A percentile compares a stretch with the other conserved stretches of the same genome.
Conservation (phyloP, 208 protist species). For the Kentomonas sorsogonicus region DNA sequence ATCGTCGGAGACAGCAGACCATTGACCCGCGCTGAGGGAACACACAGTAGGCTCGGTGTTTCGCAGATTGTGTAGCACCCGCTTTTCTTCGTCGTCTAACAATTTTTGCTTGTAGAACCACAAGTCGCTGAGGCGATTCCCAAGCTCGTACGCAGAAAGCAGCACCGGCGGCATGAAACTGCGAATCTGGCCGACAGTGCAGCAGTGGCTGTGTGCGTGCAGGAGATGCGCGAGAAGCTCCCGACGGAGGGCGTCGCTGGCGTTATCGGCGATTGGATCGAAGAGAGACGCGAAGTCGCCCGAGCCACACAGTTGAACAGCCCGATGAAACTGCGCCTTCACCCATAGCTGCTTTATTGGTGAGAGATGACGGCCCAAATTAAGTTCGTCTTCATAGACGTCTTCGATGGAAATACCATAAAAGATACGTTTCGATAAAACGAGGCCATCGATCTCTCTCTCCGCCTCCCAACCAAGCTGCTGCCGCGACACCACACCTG, state of each 20-base stretch:
- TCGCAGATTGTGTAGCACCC: no score
- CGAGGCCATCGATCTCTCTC: conserved; percentile 17
- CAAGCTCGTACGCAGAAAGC: conserved; percentile 34
- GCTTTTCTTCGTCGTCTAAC: no score
- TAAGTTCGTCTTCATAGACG: conserved; percentile 70
- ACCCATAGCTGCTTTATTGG: conserved; percentile 55
- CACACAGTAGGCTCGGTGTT: no score
- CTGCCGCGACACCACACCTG: conserved; percentile 8
- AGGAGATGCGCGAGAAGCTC: conserved; percentile 20
- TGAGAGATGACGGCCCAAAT: conserved; percentile 62
- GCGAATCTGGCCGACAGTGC: conserved; percentile 8
- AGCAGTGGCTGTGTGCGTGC: conserved; percentile 4
- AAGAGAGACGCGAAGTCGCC: conserved; percentile 16
- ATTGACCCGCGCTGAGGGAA: no score
- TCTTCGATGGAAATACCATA: conserved; percentile 76
- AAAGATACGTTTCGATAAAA: conserved; percentile 45
- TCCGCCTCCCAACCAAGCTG: conserved; percentile 33
- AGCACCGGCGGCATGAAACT: conserved; percentile 15
- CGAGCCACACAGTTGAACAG: conserved; percentile 12
- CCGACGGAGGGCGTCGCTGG: conserved; percentile 18
- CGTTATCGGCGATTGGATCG: conserved; percentile 13
- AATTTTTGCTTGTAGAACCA: no score
- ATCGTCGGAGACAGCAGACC: no score
- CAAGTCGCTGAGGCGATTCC: conserved; percentile 35
- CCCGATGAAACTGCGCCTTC: conserved; percentile 48